Evolutionary conservation across 768 basidiomycete species (phyloP), one percentile per base, ranked within the genome.

Genomic region (Lentinula guzmanii): DNA sequence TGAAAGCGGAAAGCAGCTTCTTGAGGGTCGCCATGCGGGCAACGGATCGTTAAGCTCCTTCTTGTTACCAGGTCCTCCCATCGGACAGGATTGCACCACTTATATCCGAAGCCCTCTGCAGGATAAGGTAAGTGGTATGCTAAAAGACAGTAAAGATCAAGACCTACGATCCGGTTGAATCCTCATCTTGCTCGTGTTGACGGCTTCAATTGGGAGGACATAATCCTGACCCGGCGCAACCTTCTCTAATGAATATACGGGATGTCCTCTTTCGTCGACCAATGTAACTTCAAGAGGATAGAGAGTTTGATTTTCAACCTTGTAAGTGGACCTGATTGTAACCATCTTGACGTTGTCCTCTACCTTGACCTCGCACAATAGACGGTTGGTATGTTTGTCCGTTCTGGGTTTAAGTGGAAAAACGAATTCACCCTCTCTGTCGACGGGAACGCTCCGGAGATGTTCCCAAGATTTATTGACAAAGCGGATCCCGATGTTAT

Each of bases 1-100:
- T 98, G 96, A 76, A 98, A 91, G 33, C 93, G 86, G 80, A 98
- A 99, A 4, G 94, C 86, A 11, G 93, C 90, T 69, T 98, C 95
- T 48, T 79, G 79, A 0, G 86, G 77, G 66, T 94, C 86, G 34
- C 83, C 79, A 68, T 95, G 93, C 50, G 90, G 86, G 72, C 97
- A 99, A 48, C 84, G 87, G 60, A 98, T 81, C 1, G 91, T 89
- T 48, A 95, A 86, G 46, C 76, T 84, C 68, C 77, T 85, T 64
- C 78, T 83, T 2, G 82, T 73, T 24, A 95, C 76, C 1, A 99
- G 77, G 65, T 97, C 95, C 66, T 97, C 93, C 84, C 94, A 95
- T 56, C 91, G 86, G 43, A 95, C 83, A 3, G 94, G 84, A 48
- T 83, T 74, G 51, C 91, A 95, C 95, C 95, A 98, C 68, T 86